These are phyloP conservation scores for Casaregolazyma suthepensis DNA, from an alignment of 1,139 yeast species.

Conservation along the genomic window DNA sequence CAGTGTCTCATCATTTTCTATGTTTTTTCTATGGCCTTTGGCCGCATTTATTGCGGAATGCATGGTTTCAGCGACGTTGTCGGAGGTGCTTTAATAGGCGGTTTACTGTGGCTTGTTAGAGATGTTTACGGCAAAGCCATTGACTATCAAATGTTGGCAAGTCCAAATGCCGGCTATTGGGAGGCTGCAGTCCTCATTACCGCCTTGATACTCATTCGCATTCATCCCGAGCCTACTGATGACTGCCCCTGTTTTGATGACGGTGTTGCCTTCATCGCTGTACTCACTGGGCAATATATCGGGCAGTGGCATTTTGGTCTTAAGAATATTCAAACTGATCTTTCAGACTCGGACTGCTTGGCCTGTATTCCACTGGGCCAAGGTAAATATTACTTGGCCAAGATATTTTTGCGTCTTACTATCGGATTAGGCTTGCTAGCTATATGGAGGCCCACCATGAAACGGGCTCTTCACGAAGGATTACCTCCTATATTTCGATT, in stretches of 20 bases:
- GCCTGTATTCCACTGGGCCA: conserved; percentile 37
- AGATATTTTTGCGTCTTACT: conserved; percentile 41
- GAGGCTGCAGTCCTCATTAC: conserved; percentile 18
- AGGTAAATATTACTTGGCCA: conserved; percentile 39
- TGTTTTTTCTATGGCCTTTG: conserved; percentile 62
- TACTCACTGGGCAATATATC: conserved; percentile 66
- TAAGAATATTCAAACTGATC: background rate
- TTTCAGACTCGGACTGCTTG: conserved; percentile 6
- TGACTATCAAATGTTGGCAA: conserved; percentile 20
- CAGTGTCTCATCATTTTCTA: conserved; percentile 38
- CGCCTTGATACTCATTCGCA: conserved; percentile 39
- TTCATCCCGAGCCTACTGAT: conserved; percentile 83
- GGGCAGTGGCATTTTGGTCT: conserved; percentile 42
- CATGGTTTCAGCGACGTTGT: conserved; percentile 81
- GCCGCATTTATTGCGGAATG: conserved; percentile 94
- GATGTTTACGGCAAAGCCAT: conserved; percentile 18
- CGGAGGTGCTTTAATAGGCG: conserved; percentile 63
- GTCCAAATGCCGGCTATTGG: conserved; percentile 2
- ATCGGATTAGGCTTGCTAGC: conserved; percentile 58
- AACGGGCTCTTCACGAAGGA: conserved; percentile 49
- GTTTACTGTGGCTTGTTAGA: conserved; percentile 29
- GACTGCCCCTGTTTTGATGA: conserved; percentile 97
- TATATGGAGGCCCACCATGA: conserved; percentile 62
- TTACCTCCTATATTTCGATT: conserved; percentile 37
- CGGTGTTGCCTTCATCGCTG: conserved; percentile 90